A percentile compares a stretch with the other conserved stretches of the same genome.
These are phyloP conservation scores for Phytopythium ostracodes DNA, from an alignment of 352 stramenopile genomes.

Conservation along the genomic window DNA sequence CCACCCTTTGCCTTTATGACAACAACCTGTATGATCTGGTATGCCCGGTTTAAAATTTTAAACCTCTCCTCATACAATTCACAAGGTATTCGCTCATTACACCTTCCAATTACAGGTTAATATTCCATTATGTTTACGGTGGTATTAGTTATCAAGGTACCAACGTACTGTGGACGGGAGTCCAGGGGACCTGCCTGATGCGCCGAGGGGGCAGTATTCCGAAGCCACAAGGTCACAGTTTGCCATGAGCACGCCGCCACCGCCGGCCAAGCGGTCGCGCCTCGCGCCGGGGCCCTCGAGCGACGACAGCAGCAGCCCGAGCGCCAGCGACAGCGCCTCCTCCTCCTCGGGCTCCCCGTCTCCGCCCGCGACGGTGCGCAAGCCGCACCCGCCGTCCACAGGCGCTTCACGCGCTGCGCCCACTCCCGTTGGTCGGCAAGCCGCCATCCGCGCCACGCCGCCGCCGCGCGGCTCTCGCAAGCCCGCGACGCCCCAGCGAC, in stretches of 20 bases:
- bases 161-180: too few species aligned
- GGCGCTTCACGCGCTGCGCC: neutral
- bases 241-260: slow-evolving; percentile 8
- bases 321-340: slow-evolving; percentile 19
- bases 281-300: slow-evolving; percentile 12
- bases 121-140: too few species aligned
- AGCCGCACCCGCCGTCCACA: neutral
- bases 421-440: slow-evolving; percentile 32
- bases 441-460: slow-evolving; percentile 35
- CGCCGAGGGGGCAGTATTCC: too few species aligned
- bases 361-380: slow-evolving; percentile 19
- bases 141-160: too few species aligned
- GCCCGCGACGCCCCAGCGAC: slow-evolving; percentile 16
- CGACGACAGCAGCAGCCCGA: slow-evolving; percentile 31
- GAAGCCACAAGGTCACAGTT: too few species aligned
- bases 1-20: too few species aligned
- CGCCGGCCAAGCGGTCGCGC: slow-evolving; percentile 13
- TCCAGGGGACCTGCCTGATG: too few species aligned
- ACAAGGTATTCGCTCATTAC: too few species aligned
- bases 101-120: too few species aligned
- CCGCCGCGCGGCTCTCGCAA: slow-evolving; percentile 27
- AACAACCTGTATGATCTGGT: too few species aligned
- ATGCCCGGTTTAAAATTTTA: too few species aligned
- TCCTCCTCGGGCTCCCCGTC: slow-evolving; percentile 18
- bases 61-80: too few species aligned